Evolutionary conservation across 169 alveolate genomes (phyloP).

Genomic region (Fabrea salina): DNA sequence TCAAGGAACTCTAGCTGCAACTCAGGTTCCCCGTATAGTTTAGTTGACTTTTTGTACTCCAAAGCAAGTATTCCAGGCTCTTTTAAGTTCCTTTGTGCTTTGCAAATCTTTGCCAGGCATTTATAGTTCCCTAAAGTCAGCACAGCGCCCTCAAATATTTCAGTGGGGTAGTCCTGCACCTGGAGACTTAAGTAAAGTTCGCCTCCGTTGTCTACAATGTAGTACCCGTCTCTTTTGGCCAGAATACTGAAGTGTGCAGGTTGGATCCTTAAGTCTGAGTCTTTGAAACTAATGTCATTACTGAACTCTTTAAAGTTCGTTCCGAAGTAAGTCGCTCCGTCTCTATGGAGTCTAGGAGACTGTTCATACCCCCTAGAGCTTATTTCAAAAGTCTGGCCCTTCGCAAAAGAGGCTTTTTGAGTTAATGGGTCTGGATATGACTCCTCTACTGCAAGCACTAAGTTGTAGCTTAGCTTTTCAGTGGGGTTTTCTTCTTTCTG

Average conservation of each 20-base stretch:
- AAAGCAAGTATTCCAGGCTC: neutral
- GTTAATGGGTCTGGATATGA: neutral
- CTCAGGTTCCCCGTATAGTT: neutral
- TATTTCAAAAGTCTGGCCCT: slow-evolving; percentile 25
- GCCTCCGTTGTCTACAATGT: neutral
- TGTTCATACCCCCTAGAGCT: neutral
- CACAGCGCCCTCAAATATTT: neutral
- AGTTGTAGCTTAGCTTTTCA: neutral
- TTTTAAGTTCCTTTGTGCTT: neutral
- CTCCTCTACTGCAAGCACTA: slow-evolving; percentile 18
- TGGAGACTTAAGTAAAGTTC: neutral
- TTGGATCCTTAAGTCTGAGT: neutral
- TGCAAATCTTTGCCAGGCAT: neutral
- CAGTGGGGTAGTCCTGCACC: neutral
- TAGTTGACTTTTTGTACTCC: neutral
- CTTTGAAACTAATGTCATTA: slow-evolving; percentile 17
- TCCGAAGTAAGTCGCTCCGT: slow-evolving; percentile 10
- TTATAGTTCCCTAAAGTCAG: slow-evolving; percentile 2
- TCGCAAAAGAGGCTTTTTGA: neutral
- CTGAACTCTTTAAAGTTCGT: neutral
- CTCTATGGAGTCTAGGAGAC: neutral
- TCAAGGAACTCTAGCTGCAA: neutral
- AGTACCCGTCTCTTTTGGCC: slow-evolving; percentile 8
- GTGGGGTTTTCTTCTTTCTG: neutral
- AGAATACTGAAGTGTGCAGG: neutral